Conservation (phyloP, 202 grass and related monocot genomes). For the Dendrocalamus latiflorus region DNA sequence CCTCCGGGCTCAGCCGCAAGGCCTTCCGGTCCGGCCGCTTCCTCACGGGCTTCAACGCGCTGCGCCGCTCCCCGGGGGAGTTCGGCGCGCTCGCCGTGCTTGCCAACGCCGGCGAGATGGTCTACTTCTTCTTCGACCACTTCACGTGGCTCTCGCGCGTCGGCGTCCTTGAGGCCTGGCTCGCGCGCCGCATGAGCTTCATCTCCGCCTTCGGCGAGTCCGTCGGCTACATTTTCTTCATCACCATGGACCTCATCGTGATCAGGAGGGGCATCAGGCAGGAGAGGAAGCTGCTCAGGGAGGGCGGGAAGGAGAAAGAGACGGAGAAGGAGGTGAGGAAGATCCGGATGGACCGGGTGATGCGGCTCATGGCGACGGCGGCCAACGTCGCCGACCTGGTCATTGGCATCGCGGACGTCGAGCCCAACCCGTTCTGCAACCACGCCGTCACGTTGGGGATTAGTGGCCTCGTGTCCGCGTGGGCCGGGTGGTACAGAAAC, state of each 20-base stretch:
- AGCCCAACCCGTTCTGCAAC: constrained; percentile 91
- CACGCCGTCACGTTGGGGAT: constrained; percentile 80
- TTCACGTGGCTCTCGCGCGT: constrained; percentile 79
- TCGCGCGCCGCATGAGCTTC: constrained; percentile 56
- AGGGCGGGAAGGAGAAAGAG: neutral
- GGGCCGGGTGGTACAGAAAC: constrained; percentile 93
- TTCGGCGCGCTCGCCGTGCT: constrained; percentile 54
- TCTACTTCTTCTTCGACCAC: constrained; percentile 99
- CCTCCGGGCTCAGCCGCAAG: constrained; percentile 88
- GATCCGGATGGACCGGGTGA: constrained; percentile 73
- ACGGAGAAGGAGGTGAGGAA: constrained; percentile 39
- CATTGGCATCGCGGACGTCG: constrained; percentile 65
- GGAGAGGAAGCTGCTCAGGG: constrained; percentile 42
- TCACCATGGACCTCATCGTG: constrained; percentile 74
- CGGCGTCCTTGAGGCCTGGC: constrained; percentile 46
- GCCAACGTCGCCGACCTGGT: constrained; percentile 80
- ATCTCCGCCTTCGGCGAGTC: constrained; percentile 82
- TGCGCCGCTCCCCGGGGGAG: constrained; percentile 54
- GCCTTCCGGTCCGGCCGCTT: constrained; percentile 83
- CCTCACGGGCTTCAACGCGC: constrained; percentile 72
- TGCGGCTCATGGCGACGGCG: constrained; percentile 83
- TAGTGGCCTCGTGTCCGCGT: constrained; percentile 87
- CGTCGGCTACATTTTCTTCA: constrained; percentile 81
- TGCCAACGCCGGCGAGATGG: constrained; percentile 97
- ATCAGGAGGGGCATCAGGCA: constrained; percentile 59